Percentiles rank a stretch among this genome's conserved stretches.
These are phyloP conservation scores for Picochlorum costavermella DNA, from an alignment of 139 green algal species.

Conservation along the genomic window DNA sequence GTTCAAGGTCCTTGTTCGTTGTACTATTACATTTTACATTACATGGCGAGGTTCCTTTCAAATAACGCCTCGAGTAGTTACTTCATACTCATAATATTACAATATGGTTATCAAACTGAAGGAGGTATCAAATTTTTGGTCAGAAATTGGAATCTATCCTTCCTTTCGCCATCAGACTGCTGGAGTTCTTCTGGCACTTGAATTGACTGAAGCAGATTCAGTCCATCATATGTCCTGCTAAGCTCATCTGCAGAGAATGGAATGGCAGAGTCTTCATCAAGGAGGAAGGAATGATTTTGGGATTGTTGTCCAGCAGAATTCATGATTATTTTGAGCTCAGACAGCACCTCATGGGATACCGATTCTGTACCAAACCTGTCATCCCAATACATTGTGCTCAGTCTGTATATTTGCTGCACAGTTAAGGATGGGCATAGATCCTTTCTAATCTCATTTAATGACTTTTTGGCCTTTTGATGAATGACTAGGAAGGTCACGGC, in stretches of 20 bases:
- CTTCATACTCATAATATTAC: too few relatives aligned
- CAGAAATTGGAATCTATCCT: too few relatives aligned
- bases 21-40: too few relatives aligned
- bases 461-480: constrained; percentile 96
- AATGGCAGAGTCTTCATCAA: constrained; percentile 93
- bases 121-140: too few relatives aligned
- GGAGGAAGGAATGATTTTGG: constrained; percentile 87
- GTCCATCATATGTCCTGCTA: constrained; percentile 46
- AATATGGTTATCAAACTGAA: too few relatives aligned
- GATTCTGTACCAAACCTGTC: constrained; percentile 96
- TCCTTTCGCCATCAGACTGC: too few relatives aligned
- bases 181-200: constrained; percentile 15
- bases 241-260: constrained; percentile 76
- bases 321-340: constrained; percentile 84
- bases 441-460: constrained; percentile 87
- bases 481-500: constrained; percentile 95
- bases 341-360: constrained; percentile 74
- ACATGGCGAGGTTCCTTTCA: too few relatives aligned
- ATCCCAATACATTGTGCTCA: constrained; percentile 98
- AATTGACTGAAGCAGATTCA: constrained; percentile 25
- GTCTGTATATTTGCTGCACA: constrained; percentile 98
- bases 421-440: constrained; percentile 90
- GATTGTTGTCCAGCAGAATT: constrained; percentile 57
- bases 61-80: too few relatives aligned
- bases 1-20: too few relatives aligned